A percentile compares a stretch with the other conserved stretches of the same genome.
Conservation (phyloP, 2,329 filamentous ascomycete species). For the Colletotrichum orchidophilum region DNA sequence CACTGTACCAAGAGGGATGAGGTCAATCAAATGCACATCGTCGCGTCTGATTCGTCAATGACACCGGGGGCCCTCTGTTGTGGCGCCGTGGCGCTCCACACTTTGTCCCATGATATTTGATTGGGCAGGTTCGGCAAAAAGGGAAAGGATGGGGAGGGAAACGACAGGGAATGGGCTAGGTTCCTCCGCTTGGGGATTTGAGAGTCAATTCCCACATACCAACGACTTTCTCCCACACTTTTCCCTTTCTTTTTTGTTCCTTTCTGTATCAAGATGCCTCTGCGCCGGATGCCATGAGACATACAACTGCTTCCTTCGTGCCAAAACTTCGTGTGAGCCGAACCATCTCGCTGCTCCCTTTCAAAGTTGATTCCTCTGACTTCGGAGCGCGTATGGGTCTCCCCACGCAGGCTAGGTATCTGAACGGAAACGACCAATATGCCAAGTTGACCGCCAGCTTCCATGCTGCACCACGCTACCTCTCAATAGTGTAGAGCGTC, state of each 20-base stretch:
- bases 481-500: neutral
- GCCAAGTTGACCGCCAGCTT: neutral
- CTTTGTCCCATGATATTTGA: neutral
- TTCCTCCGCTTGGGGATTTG: neutral
- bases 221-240: neutral
- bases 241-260: neutral
- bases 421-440: neutral
- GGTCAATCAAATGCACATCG: constrained; percentile 6
- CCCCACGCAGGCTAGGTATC: neutral
- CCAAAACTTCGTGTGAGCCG: neutral
- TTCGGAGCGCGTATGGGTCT: neutral
- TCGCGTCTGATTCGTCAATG: constrained; percentile 13
- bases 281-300: neutral
- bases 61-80: neutral
- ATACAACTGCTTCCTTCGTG: neutral
- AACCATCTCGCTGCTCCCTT: neutral
- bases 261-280: neutral
- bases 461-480: neutral
- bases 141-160: constrained; percentile 16
- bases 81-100: neutral
- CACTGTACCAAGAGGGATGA: constrained; percentile 6
- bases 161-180: neutral
- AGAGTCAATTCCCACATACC: constrained; percentile 14
- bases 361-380: neutral
- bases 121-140: constrained; percentile 15